Evolutionary conservation across 208 protist species (phyloP).

Genomic region (Trypanosoma theileri): DNA sequence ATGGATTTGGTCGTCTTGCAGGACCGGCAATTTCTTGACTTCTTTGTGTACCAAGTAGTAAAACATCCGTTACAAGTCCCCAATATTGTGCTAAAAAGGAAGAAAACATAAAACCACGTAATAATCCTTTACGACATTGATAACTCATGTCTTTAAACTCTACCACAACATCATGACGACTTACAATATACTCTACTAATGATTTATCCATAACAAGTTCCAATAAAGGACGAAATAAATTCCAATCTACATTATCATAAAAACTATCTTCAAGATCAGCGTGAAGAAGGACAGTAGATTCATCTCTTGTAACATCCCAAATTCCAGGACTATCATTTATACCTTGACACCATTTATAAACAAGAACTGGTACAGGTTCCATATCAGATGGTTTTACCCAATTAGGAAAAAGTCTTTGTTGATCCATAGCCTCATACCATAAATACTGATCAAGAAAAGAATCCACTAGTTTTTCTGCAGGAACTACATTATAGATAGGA

Average conservation of each 20-base stretch:
- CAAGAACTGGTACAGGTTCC: constrained; percentile 98
- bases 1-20: constrained; percentile 97
- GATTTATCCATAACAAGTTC: constrained; percentile 99
- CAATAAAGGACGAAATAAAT: constrained; percentile 98
- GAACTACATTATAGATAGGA: constrained; percentile 99
- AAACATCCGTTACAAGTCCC: constrained; percentile 99
- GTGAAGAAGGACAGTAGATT: constrained; percentile 98
- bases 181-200: constrained; percentile 99
- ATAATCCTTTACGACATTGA: constrained; percentile 98
- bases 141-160: constrained; percentile 99
- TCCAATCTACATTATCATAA: constrained; percentile 99
- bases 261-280: constrained; percentile 96
- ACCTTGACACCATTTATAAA: constrained; percentile 99
- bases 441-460: constrained; percentile 99
- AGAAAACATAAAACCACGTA: constrained; percentile 99
- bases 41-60: constrained; percentile 97
- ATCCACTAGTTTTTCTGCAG: constrained; percentile 99
- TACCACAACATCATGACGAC: constrained; percentile 99
- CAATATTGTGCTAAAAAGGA: constrained; percentile 99
- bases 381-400: constrained; percentile 99
- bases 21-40: constrained; percentile 99
- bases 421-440: constrained; percentile 99
- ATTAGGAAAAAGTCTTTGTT: constrained; percentile 99
- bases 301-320: constrained; percentile 97
- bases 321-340: constrained; percentile 99